Conservation (phyloP, 208 protist species). For the Acanthamoeba culbertsoni region DNA sequence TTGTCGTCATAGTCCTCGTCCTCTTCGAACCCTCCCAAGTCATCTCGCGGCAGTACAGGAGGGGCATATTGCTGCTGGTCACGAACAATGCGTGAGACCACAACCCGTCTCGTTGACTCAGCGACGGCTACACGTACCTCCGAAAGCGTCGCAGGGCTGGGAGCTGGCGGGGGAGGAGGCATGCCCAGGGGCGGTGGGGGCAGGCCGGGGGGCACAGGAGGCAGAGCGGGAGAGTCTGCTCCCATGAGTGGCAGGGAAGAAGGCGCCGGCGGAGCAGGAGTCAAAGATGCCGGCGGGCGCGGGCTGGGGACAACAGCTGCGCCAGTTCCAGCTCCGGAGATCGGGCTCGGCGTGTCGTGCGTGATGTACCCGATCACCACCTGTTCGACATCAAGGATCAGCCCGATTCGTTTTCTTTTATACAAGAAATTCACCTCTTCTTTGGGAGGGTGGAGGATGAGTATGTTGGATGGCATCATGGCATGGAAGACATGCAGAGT, state of each 20-base stretch:
- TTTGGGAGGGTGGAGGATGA: conserved; percentile 53
- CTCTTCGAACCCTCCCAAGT: background rate
- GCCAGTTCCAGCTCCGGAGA: background rate
- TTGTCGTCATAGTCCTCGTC: background rate
- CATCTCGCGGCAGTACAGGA: background rate
- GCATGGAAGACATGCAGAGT: background rate
- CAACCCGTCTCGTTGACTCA: too few species aligned
- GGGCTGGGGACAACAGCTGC: background rate
- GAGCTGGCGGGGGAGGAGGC: background rate
- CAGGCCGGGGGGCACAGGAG: background rate
- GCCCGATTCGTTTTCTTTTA: too few species aligned
- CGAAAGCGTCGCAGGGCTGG: too few species aligned
- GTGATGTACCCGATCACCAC: background rate
- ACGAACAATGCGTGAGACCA: background rate
- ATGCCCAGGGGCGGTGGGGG: background rate
- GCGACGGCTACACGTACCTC: too few species aligned
- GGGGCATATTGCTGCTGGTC: background rate
- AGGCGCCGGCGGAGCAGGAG: background rate
- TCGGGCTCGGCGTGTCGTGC: background rate
- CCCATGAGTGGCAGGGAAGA: background rate
- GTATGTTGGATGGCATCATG: background rate
- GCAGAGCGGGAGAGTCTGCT: background rate
- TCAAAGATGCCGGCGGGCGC: background rate
- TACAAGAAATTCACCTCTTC: conserved; percentile 16
- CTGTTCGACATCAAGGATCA: too few species aligned